Evolutionary conservation across 2,329 filamentous ascomycete genomes (phyloP), one percentile per base, ranked within the genome.

Genomic region (Macroventuria anomochaeta): DNA sequence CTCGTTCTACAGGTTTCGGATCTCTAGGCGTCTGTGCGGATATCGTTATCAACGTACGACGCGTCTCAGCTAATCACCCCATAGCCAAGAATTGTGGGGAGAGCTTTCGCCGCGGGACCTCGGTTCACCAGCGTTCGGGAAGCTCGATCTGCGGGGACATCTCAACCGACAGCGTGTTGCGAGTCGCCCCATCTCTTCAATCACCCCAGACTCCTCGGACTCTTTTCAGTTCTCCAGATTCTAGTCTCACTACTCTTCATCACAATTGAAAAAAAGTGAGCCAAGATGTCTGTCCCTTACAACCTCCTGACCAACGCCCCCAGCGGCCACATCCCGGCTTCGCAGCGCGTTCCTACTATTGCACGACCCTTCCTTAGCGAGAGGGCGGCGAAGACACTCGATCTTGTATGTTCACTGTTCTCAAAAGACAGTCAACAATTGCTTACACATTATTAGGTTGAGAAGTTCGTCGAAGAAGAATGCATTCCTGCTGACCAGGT

Each of bases 381-480:
- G 55, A 83, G 85, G 69, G 93, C 93, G 46, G 90, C 88, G 79
- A 87, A 89, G 81, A 90, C 89, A 25, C 80, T 97, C 63, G 93
- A 97, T 71, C 73, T 91, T 61, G 85, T 87, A 78, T 46, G 76
- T 62, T 29, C 5, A 3, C 1, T 11, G 21, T 31, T n/a, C 15
- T 34, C n/a, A n/a, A n/a, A n/a, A n/a, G n/a, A n/a, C 7, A 18
- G n/a, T 2, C 34, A n/a, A 10, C n/a, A 23, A 11, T 28, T 21
- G 11, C 47, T 55, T 15, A 36, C 28, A 8, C 36, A 6, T 29
- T 7, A 8, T 13, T 11, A 51, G 84, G 90, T 99, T 64, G 91
- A 93, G 80, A 91, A 92, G 76, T 99, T 99, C 69, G 95, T 99
- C 65, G 90, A 97, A 73, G 93, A 96, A 77, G 93, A 96, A 81